Evolutionary conservation across 2,329 filamentous ascomycete genomes (phyloP), one percentile per base, ranked within the genome.

Genomic region (Neophaeococcomyces mojaviensis): DNA sequence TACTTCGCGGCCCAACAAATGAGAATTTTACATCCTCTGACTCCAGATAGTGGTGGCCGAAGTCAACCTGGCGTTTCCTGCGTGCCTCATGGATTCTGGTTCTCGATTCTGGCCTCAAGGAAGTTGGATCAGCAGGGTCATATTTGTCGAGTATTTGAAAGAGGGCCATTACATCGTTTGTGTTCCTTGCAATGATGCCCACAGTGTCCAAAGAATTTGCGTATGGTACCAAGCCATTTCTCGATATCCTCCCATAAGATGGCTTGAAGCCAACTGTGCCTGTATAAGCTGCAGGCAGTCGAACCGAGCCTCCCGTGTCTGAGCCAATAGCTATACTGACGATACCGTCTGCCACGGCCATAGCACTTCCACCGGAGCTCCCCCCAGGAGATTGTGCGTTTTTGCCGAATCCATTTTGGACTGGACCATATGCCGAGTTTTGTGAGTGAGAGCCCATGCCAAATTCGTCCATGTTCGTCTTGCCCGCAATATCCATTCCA

Each of bases 401-500:
- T 6, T 67, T 69, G 50, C 76, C 81, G 43, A 63, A 69, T 4
- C 49, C 47, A 36, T 55, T 53, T 13, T 26, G 7, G 3, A 90
- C 84, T 1, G 78, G 62, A 1, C 85, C 86, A 56, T 82, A 79
- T 45, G 72, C 67, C 1, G 87, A 88, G 58, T 82, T 69, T 16
- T 73, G 75, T 1, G 82, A 84, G 61, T 95, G 83, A 7, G 88
- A 94, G 2, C 88, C 88, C 89, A 95, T 95, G 22, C 89, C 88
- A 62, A 95, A 95, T 62, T 94, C 92, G 66, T 97, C 92, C 72
- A 97, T 81, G 62, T 94, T 95, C 2, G 88, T 89, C 65, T 95
- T 95, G 5, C 84, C 84, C 1, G 81, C 73, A 2, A 90, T 63
- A 4, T 75, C 63, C 4, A 79, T 81, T 34, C 83, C 84, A 4